A percentile compares a stretch with the other conserved stretches of the same genome.
Conservation (phyloP, 805 yeast genomes). For the Wickerhamiella sergipiensis region DNA sequence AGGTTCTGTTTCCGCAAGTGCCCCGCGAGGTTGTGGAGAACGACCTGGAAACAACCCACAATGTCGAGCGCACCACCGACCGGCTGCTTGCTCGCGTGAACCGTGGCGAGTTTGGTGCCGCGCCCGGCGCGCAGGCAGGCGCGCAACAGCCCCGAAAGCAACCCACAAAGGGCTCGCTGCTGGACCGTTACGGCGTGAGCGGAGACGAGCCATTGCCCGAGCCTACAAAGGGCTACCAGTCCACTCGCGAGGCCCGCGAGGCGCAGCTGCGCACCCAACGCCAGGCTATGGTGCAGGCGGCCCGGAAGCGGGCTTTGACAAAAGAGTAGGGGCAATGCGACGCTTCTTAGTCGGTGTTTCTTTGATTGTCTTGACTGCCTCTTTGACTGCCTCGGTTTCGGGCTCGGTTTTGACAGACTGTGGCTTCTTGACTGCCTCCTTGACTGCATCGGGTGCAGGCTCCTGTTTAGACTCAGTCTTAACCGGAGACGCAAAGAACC, state of each 20-base stretch:
- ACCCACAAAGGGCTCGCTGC: slow-evolving; percentile 9
- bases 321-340: slow-evolving; percentile 1
- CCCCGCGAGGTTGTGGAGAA: slow-evolving; percentile 55
- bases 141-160: slow-evolving; percentile 18
- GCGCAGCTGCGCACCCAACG: slow-evolving; percentile 34
- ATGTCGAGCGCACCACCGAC: slow-evolving; percentile 70
- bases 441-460: too few relatives aligned
- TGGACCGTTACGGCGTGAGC: slow-evolving; percentile 34
- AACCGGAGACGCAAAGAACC: too few relatives aligned
- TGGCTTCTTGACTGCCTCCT: too few relatives aligned
- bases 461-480: too few relatives aligned
- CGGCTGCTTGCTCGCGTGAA: slow-evolving; percentile 46
- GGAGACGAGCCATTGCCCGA: slow-evolving; percentile 8
- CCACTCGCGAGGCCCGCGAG: slow-evolving; percentile 31
- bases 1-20: slow-evolving; percentile 64
- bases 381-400: too few relatives aligned
- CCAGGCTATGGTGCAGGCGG: slow-evolving; percentile 44
- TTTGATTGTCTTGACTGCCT: too few relatives aligned
- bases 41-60: slow-evolving; percentile 53
- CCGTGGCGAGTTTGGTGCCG: slow-evolving; percentile 30
- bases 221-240: slow-evolving; percentile 27
- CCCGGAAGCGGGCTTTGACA: slow-evolving; percentile 30
- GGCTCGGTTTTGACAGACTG: too few relatives aligned
- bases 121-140: too few relatives aligned
- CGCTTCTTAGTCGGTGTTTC: neutral